Percentiles rank a stretch among this genome's conserved stretches.
These are phyloP conservation scores for Corinectria fuckeliana DNA, from an alignment of 2,329 filamentous ascomycete genomes.

Conservation along the genomic window DNA sequence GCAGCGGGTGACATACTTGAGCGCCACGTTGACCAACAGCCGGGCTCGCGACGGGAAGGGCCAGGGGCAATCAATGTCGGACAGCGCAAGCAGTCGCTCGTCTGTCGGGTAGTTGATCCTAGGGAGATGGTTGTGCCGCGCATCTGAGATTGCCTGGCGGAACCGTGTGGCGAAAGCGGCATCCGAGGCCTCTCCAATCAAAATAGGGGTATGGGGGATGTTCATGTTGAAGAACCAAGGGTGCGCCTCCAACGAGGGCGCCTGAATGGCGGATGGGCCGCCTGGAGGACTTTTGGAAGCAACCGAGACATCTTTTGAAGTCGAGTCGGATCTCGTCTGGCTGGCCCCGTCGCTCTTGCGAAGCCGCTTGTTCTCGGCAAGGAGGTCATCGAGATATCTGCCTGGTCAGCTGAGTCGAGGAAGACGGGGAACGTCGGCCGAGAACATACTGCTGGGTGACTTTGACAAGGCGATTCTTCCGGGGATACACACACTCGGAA, in stretches of 20 bases:
- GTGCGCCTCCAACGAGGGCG: constrained; percentile 29
- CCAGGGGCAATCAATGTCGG: constrained; percentile 44
- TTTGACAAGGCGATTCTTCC: constrained; percentile 42
- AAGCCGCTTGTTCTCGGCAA: constrained; percentile 44
- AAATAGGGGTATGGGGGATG: constrained; percentile 42
- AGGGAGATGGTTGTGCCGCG: constrained; percentile 42
- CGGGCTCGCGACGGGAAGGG: constrained; percentile 44
- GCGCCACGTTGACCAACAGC: constrained; percentile 44
- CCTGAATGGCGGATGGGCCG: constrained; percentile 22
- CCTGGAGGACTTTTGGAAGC: constrained; percentile 11
- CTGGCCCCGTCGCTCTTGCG: constrained; percentile 17
- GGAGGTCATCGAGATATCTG: constrained; percentile 44
- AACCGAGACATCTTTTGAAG: constrained; percentile 18
- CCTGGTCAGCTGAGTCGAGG: not conserved
- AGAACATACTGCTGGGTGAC: constrained; percentile 40
- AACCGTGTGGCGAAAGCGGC: constrained; percentile 47
- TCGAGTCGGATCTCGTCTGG: constrained; percentile 25
- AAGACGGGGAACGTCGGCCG: rapidly evolving
- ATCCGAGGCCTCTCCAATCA: constrained; percentile 47
- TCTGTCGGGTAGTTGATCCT: constrained; percentile 45
- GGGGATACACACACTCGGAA: constrained; percentile 42
- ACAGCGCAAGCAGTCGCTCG: constrained; percentile 36
- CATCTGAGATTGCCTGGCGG: constrained; percentile 43
- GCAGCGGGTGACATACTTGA: constrained; percentile 48
- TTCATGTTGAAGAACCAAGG: constrained; percentile 47